Evolutionary conservation across 2,329 filamentous ascomycete genomes (phyloP).

Genomic region (Botrytis medusae): DNA sequence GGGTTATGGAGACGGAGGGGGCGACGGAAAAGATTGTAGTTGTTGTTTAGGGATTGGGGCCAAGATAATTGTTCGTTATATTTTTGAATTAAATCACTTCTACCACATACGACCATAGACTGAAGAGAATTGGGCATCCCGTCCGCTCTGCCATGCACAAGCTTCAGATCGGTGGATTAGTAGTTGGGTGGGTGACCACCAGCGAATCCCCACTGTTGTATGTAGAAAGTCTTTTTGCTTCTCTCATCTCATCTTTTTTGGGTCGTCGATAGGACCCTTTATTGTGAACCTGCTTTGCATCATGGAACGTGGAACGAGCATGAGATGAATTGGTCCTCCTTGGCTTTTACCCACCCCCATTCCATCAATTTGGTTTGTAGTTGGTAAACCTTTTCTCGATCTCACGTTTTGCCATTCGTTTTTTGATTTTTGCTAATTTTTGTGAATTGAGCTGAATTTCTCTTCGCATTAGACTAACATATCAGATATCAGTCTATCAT

Average conservation of each 20-base stretch:
- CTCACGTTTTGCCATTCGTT: too few species aligned
- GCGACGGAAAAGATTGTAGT: neutral
- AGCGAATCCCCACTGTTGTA: neutral
- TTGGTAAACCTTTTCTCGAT: too few species aligned
- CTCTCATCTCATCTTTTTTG: neutral
- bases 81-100: fast-evolving
- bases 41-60: neutral
- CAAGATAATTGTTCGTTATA: fast-evolving
- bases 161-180: slow-evolving; percentile 1
- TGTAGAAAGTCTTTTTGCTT: neutral
- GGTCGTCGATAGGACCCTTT: neutral
- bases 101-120: neutral
- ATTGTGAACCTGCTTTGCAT: too few species aligned
- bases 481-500: too few species aligned
- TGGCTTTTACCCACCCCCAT: too few species aligned
- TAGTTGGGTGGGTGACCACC: neutral
- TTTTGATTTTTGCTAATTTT: too few species aligned
- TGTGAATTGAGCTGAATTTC: too few species aligned
- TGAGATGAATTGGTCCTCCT: neutral
- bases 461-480: too few species aligned
- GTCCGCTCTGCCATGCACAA: neutral
- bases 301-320: too few species aligned
- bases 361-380: too few species aligned
- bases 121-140: slow-evolving; percentile 1
- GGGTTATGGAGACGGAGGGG: neutral